Evolutionary conservation across 768 basidiomycete species (phyloP), one percentile per base, ranked within the genome.

Genomic region (Russula foetens): DNA sequence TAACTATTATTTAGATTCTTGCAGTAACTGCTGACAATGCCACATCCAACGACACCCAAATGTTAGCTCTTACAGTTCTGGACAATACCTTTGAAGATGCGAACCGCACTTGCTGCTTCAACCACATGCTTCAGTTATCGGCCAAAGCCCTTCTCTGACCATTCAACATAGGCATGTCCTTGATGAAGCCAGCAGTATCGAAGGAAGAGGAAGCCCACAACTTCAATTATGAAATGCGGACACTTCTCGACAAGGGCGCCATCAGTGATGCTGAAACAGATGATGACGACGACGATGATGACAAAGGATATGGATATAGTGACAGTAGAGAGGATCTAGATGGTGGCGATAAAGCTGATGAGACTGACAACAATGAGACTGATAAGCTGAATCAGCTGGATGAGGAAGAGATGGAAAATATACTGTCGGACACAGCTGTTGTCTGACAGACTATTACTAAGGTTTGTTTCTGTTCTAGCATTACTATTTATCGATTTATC

Each of bases 21-120:
- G 64, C 69, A 9, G 53, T 77, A 3, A 75, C 69, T 6, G 70
- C 68, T 35, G 71, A 78, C 60, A 78, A 78, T 33, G 31, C 31
- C 31, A 33, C 31, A 33, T 33, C 31, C 9, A 33, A 33, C 9
- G 31, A 33, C 31, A 33, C 31, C 31, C 31, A 33, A 9, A 33
- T 9, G 4, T 4, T 33, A 62, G 73, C 73, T 1, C 66, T 68
- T 0, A 52, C 57, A 2, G 77, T 77, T 53, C 69, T 74, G 58
- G 62, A 45, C 0, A 76, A 79, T 71, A 66, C 73, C 0, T 57
- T 63, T 0, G 39, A 14, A 2, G 1, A 4, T 3, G 53, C 17
- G 15, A 26, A 53, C 26, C 17, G 9, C 11, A 39, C 29, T 7
- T 19, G 26, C 11, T 53, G 39, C 38, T 53, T 53, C 17, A 54